Evolutionary conservation across 176 grass and related monocot species (phyloP).

Genomic region (Puccinellia tenuiflora): DNA sequence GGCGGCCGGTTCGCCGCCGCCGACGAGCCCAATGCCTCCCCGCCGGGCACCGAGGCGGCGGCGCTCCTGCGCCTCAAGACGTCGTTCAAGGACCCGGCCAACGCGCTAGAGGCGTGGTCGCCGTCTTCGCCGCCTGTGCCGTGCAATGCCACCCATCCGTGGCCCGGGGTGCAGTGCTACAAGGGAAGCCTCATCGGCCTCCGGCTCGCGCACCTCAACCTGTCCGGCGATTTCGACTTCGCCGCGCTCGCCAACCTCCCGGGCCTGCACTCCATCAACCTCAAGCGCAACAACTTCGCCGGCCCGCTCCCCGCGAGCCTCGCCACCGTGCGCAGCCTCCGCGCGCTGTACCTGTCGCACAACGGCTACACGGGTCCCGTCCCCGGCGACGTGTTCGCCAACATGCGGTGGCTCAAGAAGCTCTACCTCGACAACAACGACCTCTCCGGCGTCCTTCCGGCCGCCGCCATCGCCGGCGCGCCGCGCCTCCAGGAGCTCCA

Average conservation of each 20-base stretch:
- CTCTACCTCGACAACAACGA: slow-evolving; percentile 73
- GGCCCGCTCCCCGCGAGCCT: slow-evolving; percentile 44
- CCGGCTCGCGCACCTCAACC: slow-evolving; percentile 43
- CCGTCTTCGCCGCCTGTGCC: slow-evolving; percentile 11
- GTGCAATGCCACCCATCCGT: slow-evolving; percentile 15
- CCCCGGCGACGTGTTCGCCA: slow-evolving; percentile 39
- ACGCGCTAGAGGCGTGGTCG: slow-evolving; percentile 26
- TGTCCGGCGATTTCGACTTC: slow-evolving; percentile 51
- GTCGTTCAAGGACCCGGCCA: slow-evolving; percentile 37
- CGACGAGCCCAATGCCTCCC: neutral
- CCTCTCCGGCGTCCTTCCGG: slow-evolving; percentile 46
- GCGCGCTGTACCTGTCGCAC: slow-evolving; percentile 56
- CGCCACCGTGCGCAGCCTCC: slow-evolving; percentile 27
- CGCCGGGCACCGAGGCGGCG: slow-evolving; percentile 16
- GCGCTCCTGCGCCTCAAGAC: slow-evolving; percentile 56
- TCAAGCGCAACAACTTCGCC: slow-evolving; percentile 51
- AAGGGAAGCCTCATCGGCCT: slow-evolving; percentile 45
- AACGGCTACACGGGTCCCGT: slow-evolving; percentile 54
- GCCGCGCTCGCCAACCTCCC: slow-evolving; percentile 38
- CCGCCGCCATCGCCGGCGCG: slow-evolving; percentile 30
- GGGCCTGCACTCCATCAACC: slow-evolving; percentile 45
- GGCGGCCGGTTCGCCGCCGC: no score
- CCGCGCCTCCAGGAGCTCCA: slow-evolving; percentile 57
- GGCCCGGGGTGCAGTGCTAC: slow-evolving; percentile 61
- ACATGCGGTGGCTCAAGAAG: slow-evolving; percentile 68